These are phyloP conservation scores for Fusarium concolor DNA, from an alignment of 2,329 filamentous ascomycete genomes.

Conservation along the genomic window DNA sequence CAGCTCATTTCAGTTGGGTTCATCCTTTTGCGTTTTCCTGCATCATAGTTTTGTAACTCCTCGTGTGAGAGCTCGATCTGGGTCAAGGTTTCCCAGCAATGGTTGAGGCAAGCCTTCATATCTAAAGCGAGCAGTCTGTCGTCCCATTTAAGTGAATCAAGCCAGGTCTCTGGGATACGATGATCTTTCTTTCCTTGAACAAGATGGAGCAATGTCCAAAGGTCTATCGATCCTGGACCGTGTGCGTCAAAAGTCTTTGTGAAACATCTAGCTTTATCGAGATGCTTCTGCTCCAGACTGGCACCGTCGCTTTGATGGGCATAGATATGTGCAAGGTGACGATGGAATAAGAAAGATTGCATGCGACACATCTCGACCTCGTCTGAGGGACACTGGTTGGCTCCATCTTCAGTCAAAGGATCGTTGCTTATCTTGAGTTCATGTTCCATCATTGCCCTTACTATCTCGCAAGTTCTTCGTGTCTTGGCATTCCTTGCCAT, in stretches of 20 bases:
- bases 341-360: conserved; percentile 3
- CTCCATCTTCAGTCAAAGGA: background rate
- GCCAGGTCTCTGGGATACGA: background rate
- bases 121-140: background rate
- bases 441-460: background rate
- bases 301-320: too few species aligned
- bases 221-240: background rate
- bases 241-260: background rate
- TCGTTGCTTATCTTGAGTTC: background rate
- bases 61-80: background rate
- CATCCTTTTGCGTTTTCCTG: background rate
- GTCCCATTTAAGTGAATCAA: background rate
- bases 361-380: background rate
- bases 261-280: background rate
- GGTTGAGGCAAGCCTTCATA: background rate
- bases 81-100: background rate
- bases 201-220: background rate
- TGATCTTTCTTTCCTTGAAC: background rate
- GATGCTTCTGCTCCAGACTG: background rate
- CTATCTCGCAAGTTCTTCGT: background rate
- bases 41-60: background rate
- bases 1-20: background rate
- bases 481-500: conserved; percentile 1
- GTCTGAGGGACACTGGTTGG: accelerated
- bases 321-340: background rate